phyloP scores from a whole-genome alignment of 208 protist species.

The Wallacemonas sp. region DNA sequence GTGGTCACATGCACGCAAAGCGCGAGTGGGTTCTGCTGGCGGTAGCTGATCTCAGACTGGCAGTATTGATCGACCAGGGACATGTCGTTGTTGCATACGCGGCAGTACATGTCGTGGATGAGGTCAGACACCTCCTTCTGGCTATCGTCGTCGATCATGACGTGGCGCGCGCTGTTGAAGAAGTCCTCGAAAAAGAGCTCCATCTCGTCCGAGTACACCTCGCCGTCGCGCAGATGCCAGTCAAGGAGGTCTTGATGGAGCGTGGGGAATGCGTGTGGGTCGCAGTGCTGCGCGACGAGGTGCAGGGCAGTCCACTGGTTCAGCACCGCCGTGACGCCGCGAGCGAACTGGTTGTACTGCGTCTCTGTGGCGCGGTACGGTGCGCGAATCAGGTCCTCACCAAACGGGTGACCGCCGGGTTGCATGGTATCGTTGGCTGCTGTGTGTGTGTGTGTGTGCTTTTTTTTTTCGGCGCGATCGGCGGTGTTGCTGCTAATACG shows the following conservation, averaged over 20 bases:
- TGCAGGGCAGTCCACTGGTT: conserved; percentile 88
- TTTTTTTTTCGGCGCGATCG: too few relatives aligned
- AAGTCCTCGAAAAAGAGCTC: conserved; percentile 90
- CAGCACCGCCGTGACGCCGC: conserved; percentile 69
- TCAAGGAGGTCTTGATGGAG: conserved; percentile 68
- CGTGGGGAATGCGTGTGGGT: conserved; percentile 47
- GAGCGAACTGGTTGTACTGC: conserved; percentile 67
- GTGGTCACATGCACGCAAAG: conserved; percentile 60
- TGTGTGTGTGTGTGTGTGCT: too few relatives aligned
- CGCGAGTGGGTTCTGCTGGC: conserved; percentile 63
- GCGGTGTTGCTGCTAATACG: too few relatives aligned
- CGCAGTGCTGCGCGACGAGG: conserved; percentile 79
- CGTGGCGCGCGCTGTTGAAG: conserved; percentile 62
- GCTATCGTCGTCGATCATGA: conserved; percentile 87
- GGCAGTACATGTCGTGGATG: conserved; percentile 89
- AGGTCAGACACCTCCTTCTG: conserved; percentile 80
- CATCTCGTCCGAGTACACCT: conserved; percentile 86
- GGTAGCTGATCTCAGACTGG: conserved; percentile 48
- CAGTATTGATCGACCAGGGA: conserved; percentile 60
- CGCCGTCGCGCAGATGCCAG: conserved; percentile 70
- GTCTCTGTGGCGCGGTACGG: conserved; percentile 56
- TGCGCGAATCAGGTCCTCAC: conserved; percentile 15
- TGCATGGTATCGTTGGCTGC: conserved; percentile 6
- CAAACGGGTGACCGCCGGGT: neutral
- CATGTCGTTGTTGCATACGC: conserved; percentile 75